phyloP scores from a whole-genome alignment of 768 basidiomycete species.

The Pilatotrama ljubarskyi region DNA sequence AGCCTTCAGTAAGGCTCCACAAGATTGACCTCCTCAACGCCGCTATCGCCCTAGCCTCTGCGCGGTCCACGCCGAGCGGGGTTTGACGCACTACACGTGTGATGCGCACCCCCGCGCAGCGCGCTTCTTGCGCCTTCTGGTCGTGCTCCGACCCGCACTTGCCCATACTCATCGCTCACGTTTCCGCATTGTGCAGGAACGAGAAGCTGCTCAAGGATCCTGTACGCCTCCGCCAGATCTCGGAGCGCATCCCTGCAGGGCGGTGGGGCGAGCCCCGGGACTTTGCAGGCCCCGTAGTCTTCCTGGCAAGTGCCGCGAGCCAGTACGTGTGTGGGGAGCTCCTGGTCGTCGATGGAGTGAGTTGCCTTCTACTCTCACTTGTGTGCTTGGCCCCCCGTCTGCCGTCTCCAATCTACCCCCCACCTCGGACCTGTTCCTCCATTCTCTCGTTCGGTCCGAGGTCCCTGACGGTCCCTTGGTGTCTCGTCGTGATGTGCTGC shows the following conservation, averaged over 20 bases:
- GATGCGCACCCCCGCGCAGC: slow-evolving; percentile 7
- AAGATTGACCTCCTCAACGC: neutral
- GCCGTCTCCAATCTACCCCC: neutral
- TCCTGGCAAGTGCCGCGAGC: slow-evolving; percentile 62
- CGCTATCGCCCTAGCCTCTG: neutral
- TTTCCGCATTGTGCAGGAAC: slow-evolving; percentile 47
- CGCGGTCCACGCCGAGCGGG: neutral
- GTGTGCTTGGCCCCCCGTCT: neutral
- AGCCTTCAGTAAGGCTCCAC: neutral
- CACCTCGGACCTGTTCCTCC: neutral
- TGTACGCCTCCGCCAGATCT: slow-evolving; percentile 61
- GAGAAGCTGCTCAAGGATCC: slow-evolving; percentile 63
- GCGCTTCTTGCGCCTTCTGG: too few relatives aligned
- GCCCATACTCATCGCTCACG: neutral
- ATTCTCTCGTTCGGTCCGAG: neutral
- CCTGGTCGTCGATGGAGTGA: slow-evolving; percentile 67
- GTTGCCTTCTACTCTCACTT: slow-evolving; percentile 26
- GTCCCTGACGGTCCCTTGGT: neutral
- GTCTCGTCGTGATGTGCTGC: neutral
- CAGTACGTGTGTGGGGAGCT: slow-evolving; percentile 72
- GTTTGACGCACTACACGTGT: slow-evolving; percentile 4
- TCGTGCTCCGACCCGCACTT: too few relatives aligned
- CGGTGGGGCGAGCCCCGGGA: slow-evolving; percentile 68
- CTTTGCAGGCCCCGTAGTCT: slow-evolving; percentile 68
- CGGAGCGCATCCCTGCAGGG: slow-evolving; percentile 68